Evolutionary conservation across 805 yeast species (phyloP).

Genomic region (Candida berthetii): DNA sequence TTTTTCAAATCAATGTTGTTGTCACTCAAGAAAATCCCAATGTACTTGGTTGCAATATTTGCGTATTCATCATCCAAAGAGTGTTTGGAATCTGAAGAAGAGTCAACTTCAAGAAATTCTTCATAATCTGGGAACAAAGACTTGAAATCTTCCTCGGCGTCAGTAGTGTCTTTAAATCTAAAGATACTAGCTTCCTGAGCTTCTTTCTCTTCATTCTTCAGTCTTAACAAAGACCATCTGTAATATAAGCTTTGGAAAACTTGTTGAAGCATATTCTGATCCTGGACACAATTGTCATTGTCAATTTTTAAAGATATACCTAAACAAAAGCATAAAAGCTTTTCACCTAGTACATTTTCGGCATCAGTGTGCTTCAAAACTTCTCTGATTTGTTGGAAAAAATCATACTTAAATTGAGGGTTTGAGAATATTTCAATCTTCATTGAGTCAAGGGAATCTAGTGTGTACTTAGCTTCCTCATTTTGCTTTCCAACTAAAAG

Average conservation of each 20-base stretch:
- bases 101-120: slow-evolving; percentile 41
- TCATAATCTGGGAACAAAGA: slow-evolving; percentile 86
- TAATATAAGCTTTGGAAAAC: slow-evolving; percentile 60
- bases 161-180: slow-evolving; percentile 58
- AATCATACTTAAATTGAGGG: slow-evolving; percentile 16
- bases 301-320: slow-evolving; percentile 18
- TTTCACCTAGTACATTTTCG: slow-evolving; percentile 44
- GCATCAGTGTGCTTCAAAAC: slow-evolving; percentile 34
- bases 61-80: slow-evolving; percentile 39
- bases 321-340: slow-evolving; percentile 41
- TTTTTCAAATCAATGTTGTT: slow-evolving; percentile 13
- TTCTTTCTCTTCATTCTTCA: slow-evolving; percentile 59
- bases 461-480: slow-evolving; percentile 9
- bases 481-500: slow-evolving; percentile 22
- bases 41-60: slow-evolving; percentile 42
- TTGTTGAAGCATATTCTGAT: slow-evolving; percentile 28
- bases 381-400: slow-evolving; percentile 29
- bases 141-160: slow-evolving; percentile 75
- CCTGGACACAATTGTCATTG: slow-evolving; percentile 7
- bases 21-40: slow-evolving; percentile 30
- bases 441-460: slow-evolving; percentile 42
- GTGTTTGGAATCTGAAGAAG: slow-evolving; percentile 11
- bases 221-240: slow-evolving; percentile 73
- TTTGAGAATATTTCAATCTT: slow-evolving; percentile 34
- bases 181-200: slow-evolving; percentile 57